Conservation (phyloP, 495 filamentous ascomycete genomes). For the Tuber calosporum region DNA sequence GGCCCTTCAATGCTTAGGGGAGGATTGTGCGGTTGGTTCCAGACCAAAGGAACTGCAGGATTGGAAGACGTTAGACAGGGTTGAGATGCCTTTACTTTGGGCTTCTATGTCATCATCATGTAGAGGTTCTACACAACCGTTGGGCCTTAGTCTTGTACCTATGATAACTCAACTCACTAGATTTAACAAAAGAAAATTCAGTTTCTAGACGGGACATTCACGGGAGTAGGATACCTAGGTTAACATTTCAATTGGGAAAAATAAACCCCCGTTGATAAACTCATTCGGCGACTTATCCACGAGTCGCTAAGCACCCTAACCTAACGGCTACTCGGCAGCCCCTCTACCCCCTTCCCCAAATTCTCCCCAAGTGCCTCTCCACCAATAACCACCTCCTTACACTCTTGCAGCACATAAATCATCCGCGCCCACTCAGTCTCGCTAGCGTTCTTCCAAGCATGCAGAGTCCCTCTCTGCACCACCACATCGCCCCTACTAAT, state of each 20-base stretch:
- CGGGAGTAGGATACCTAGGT: not conserved
- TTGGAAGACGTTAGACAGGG: too few relatives aligned
- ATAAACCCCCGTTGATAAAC: not conserved
- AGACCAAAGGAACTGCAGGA: too few relatives aligned
- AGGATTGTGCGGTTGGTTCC: too few relatives aligned
- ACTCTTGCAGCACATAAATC: conserved; percentile 54
- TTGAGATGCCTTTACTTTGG: too few relatives aligned
- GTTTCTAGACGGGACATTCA: not conserved
- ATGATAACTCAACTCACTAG: too few relatives aligned
- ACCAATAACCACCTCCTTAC: conserved; percentile 45
- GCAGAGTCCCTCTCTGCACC: conserved; percentile 61
- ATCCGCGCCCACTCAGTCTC: conserved; percentile 52
- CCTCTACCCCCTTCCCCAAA: conserved; percentile 9
- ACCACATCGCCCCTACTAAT: conserved; percentile 58
- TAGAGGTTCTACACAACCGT: too few relatives aligned
- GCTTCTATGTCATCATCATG: too few relatives aligned
- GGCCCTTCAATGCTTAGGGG: too few relatives aligned
- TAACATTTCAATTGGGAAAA: not conserved
- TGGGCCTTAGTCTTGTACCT: too few relatives aligned
- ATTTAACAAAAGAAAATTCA: too few relatives aligned
- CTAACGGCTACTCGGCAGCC: not conserved
- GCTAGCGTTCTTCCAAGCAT: conserved; percentile 59
- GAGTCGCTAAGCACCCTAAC: not conserved
- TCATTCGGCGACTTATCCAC: not conserved
- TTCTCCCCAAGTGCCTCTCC: conserved; percentile 37